Percentiles rank a stretch among this genome's conserved stretches.
These are phyloP conservation scores for Microthlaspi erraticum DNA, from an alignment of 345 rosid genomes.

Conservation along the genomic window DNA sequence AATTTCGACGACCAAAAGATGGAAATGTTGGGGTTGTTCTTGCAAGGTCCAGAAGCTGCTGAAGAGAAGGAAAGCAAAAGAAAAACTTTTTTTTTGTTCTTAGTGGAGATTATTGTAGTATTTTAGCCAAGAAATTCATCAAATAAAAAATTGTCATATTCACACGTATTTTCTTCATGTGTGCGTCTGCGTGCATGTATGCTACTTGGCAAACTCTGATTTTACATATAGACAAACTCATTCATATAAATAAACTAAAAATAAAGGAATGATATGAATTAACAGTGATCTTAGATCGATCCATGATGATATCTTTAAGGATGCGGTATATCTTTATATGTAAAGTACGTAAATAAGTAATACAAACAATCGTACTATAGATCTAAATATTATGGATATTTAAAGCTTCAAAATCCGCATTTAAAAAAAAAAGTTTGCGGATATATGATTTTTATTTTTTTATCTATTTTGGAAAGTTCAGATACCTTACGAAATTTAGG, in stretches of 20 bases:
- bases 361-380: too few species aligned
- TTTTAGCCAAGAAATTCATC: conserved; percentile 4
- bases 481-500: too few species aligned
- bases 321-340: too few species aligned
- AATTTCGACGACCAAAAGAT: conserved; percentile 1
- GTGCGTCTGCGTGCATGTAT: conserved; percentile 38
- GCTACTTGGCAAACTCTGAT: conserved; percentile 33
- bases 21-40: conserved; percentile 16
- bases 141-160: conserved; percentile 6
- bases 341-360: too few species aligned
- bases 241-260: background rate
- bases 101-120: background rate
- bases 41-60: conserved; percentile 14
- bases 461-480: too few species aligned
- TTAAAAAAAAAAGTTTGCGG: too few species aligned
- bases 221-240: background rate
- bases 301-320: too few species aligned
- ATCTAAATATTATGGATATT: too few species aligned
- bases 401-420: too few species aligned
- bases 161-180: conserved; percentile 29
- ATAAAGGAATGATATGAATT: background rate
- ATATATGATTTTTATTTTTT: too few species aligned
- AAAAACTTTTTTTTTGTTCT: background rate
- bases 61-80: background rate
- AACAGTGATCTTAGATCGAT: background rate